Conservation (phyloP, 2,329 filamentous ascomycete species). For the Fusarium temperatum region DNA sequence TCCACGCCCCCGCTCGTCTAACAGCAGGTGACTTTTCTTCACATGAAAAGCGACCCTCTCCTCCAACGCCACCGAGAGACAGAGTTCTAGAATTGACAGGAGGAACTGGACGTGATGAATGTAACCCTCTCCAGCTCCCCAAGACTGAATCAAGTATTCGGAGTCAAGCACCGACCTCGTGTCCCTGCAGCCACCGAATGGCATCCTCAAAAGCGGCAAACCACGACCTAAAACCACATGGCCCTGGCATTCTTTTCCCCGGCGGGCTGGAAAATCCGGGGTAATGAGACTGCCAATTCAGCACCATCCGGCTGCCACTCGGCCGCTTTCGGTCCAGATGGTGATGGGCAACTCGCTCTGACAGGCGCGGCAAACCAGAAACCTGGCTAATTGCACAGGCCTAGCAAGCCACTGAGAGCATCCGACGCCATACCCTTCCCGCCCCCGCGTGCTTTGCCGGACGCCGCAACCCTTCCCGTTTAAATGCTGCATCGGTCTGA, state of each 20-base stretch:
- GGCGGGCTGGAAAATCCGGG: conserved; percentile 36
- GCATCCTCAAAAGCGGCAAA: conserved; percentile 23
- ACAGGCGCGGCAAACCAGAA: conserved; percentile 40
- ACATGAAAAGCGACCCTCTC: conserved; percentile 21
- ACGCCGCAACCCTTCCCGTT: conserved; percentile 31
- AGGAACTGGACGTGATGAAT: background rate
- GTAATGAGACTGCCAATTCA: conserved; percentile 36
- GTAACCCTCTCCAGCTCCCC: background rate
- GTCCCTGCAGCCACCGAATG: conserved; percentile 29
- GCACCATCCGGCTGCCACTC: conserved; percentile 16
- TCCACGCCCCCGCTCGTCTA: conserved; percentile 18
- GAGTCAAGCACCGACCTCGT: background rate
- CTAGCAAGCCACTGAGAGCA: conserved; percentile 28
- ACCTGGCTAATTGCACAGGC: conserved; percentile 27
- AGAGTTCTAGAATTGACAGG: conserved; percentile 19
- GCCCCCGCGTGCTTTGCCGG: conserved; percentile 33
- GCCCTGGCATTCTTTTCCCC: conserved; percentile 36
- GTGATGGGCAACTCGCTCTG: conserved; percentile 34
- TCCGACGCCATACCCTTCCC: conserved; percentile 14
- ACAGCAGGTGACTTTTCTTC: conserved; percentile 30
- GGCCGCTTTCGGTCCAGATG: conserved; percentile 29
- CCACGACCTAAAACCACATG: conserved; percentile 12
- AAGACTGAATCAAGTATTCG: background rate
- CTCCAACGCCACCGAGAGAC: conserved; percentile 21
- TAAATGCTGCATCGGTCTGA: conserved; percentile 21